Conservation (phyloP, 208 protist species). For the Trypanosoma melophagium region DNA sequence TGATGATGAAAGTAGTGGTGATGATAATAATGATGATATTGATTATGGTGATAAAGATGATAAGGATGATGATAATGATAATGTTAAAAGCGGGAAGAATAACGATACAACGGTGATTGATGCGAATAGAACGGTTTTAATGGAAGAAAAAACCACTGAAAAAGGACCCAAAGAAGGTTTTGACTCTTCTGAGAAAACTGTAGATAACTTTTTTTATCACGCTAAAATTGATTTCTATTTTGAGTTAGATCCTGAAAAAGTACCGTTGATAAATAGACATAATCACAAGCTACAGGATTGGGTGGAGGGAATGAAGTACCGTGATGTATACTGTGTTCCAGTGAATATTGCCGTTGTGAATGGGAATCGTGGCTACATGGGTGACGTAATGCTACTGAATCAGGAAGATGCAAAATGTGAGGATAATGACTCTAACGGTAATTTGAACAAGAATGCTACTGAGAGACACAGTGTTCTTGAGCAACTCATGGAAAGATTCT, state of each 20-base stretch:
- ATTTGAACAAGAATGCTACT: neutral
- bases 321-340: conserved; percentile 41
- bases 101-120: neutral
- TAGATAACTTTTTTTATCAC: neutral
- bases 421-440: neutral
- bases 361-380: conserved; percentile 44
- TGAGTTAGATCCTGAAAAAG: conserved; percentile 3
- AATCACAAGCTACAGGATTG: conserved; percentile 5
- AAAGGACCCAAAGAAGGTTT: too few species aligned
- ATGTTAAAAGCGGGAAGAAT: neutral
- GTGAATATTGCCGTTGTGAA: conserved; percentile 49
- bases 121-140: too few species aligned
- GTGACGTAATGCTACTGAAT: conserved; percentile 41
- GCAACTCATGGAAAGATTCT: too few species aligned
- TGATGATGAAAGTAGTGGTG: neutral
- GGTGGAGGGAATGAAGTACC: conserved; percentile 23
- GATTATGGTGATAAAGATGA: neutral
- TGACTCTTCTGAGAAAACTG: too few species aligned
- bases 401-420: neutral
- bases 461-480: neutral
- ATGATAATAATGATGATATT: neutral
- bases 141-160: neutral
- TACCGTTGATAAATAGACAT: neutral
- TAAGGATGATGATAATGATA: neutral
- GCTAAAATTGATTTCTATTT: conserved; percentile 28